Percentiles rank a stretch among this genome's conserved stretches.
Evolutionary conservation across 2,329 filamentous ascomycete genomes (phyloP).

Genomic region (Colletotrichum higginsianum): DNA sequence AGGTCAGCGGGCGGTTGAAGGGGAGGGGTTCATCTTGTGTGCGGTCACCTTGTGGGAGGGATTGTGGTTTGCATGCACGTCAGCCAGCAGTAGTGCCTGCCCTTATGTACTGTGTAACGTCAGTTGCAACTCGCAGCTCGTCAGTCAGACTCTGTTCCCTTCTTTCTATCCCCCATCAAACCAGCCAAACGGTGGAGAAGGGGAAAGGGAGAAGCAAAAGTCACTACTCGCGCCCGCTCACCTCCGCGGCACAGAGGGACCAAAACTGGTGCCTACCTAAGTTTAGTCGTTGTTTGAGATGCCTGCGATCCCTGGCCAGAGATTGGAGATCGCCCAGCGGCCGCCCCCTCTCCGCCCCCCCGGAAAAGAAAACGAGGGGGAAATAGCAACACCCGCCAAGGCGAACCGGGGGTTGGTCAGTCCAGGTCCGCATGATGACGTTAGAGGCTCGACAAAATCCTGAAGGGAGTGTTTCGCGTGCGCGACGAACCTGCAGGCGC

Average conservation of each 20-base stretch:
- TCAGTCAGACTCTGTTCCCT: too few relatives aligned
- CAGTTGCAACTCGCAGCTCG: too few relatives aligned
- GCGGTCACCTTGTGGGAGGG: too few relatives aligned
- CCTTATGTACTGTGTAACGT: too few relatives aligned
- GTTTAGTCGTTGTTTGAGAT: background rate
- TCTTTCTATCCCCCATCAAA: background rate
- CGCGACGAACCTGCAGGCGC: background rate
- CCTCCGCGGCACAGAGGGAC: background rate
- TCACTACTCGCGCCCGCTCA: too few relatives aligned
- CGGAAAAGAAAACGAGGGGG: background rate
- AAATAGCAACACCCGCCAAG: background rate
- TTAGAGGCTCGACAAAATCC: slow-evolving; percentile 25
- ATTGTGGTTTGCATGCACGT: too few relatives aligned
- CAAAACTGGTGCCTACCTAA: background rate
- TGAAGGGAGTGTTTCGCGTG: background rate
- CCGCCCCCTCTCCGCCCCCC: background rate
- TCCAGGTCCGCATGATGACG: slow-evolving; percentile 35
- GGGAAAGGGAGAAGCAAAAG: too few relatives aligned
- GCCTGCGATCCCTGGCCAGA: background rate
- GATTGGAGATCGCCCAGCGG: background rate
- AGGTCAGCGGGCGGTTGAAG: too few relatives aligned
- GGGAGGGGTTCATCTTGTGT: too few relatives aligned
- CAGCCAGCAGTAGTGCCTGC: too few relatives aligned
- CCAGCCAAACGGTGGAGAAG: too few relatives aligned
- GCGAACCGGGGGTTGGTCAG: background rate